Evolutionary conservation across 176 grass and related monocot species (phyloP), one percentile per base, ranked within the genome.

Genomic region (Zoysia japonica): DNA sequence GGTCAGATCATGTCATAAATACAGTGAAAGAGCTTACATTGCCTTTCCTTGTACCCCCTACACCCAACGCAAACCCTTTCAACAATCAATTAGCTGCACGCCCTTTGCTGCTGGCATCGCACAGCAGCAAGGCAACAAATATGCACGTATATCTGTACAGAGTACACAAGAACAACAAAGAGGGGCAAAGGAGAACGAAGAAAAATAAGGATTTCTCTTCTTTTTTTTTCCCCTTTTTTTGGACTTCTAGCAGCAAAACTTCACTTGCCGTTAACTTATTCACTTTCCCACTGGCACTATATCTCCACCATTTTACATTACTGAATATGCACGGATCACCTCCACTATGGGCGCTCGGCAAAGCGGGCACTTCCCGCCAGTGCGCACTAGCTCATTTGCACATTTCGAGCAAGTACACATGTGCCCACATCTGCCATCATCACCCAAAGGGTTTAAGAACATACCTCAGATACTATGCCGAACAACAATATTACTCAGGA

Each of bases 351-450:
- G 92, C 14, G 96, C 96, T 39, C 96, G 92, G 82, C 96, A 99
- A 37, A 99, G 73, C 1, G 96, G 96, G 79, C 96, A 99, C 68
- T 99, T 99, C 43, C 96, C 92, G 54, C 96, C 96, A 1, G 68
- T 63, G 17, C 96, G 90, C 65, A 95, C 84, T 11, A 99, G 77
- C 78, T 95, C 92, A 54, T 99, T 95, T 65, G 96, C 96, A 76
- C 96, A 99, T 84, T 93, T 99, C 6, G 92, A 89, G 84, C 96
- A 99, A 68, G 96, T 99, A 78, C 96, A 99, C 96, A 99, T 95
- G 82, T 99, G 96, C 11, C 96, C 96, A 9, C 96, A 99, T 85
- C 96, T 99, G 87, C 65, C 20, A 82, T 4, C 45, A 54, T 15
- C 70, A 77, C 7, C 36, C n/a, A 28, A 55, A 64, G 20, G 46